Evolutionary conservation across 176 grass and related monocot genomes (phyloP), one percentile per base, ranked within the genome.

Genomic region (Ensete ventricosum): DNA sequence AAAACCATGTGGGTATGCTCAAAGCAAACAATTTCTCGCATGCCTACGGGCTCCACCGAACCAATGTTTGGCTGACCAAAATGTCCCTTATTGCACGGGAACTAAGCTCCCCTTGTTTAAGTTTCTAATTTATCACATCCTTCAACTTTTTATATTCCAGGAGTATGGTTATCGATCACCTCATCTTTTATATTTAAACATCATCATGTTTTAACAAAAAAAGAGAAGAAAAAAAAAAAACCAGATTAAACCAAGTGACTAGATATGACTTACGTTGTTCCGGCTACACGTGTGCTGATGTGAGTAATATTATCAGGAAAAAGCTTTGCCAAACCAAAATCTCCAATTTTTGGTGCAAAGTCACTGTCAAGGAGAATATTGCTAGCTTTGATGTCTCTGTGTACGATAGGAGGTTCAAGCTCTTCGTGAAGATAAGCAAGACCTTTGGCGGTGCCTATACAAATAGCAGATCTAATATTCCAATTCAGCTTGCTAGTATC

Each of bases 361-460:
- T 73, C 55, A 73, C 53, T 53, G 52, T 29, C 71, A 27, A 73
- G 71, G 48, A 73, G 71, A 54, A 73, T 73, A 73, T 73, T 73
- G 71, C 71, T 73, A 73, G 71, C 71, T 73, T 73, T 73, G 22
- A 73, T 73, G 53, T 73, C 71, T 73, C 71, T 73, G 71, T 73
- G 71, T 21, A 73, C 71, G 17, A 54, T 55, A 26, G 71, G 71
- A 17, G 52, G 71, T 55, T 73, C 52, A 55, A 73, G 71, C 49
- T 73, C 71, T 26, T 73, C 71, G 49, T 73, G 71, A 17, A 73
- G 71, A 73, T 73, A 73, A 10, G 50, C 21, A 73, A 73, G 71
- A 73, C 71, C 71, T 73, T 9, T 73, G 49, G 71, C 71, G 26
- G 53, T 73, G 51, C 23, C 22, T 53, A 54, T 73, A 26, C 71